Evolutionary conservation across 306 rosid genomes (phyloP).

Genomic region (barrel medic (Medicago truncatula)): DNA sequence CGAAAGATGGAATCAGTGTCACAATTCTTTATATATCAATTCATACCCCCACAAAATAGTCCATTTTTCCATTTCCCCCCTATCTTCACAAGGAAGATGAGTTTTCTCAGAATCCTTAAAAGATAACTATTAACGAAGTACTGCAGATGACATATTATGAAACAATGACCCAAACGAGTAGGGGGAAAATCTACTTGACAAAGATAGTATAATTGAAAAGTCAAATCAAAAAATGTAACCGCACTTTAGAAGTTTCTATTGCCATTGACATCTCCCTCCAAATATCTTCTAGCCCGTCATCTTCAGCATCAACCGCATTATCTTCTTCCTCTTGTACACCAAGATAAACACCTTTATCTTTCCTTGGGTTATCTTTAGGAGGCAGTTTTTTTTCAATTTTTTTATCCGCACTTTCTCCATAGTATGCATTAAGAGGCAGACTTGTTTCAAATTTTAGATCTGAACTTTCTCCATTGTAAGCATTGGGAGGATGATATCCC

Average conservation of each 20-base stretch:
- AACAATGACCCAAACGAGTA: not conserved
- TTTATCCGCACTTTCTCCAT: slow-evolving; percentile 40
- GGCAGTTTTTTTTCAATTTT: slow-evolving; percentile 34
- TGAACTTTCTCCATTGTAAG: not conserved
- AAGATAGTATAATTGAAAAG: slow-evolving; percentile 24
- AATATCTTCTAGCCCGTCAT: slow-evolving; percentile 74
- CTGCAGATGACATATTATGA: slow-evolving; percentile 3
- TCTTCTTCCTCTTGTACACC: slow-evolving; percentile 67
- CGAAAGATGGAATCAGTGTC: slow-evolving; percentile 15
- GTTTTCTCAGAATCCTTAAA: slow-evolving; percentile 1
- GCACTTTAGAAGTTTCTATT: slow-evolving; percentile 79
- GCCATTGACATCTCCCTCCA: slow-evolving; percentile 93
- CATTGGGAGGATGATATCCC: slow-evolving; percentile 46
- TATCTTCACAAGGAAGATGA: not conserved
- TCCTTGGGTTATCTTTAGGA: slow-evolving; percentile 37
- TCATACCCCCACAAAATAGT: not conserved
- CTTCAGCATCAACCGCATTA: slow-evolving; percentile 45
- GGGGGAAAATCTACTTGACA: slow-evolving; percentile 1
- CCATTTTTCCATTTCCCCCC: slow-evolving; percentile 2
- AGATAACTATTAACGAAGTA: slow-evolving; percentile 3
- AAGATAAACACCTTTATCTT: slow-evolving; percentile 67
- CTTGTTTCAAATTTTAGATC: not conserved
- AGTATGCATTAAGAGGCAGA: slow-evolving; percentile 33
- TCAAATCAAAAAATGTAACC: slow-evolving; percentile 23
- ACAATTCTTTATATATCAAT: slow-evolving; percentile 15